These are phyloP conservation scores for Coemansia sp. DNA, from an alignment of 192 early-diverging fungal genomes.

Conservation along the genomic window DNA sequence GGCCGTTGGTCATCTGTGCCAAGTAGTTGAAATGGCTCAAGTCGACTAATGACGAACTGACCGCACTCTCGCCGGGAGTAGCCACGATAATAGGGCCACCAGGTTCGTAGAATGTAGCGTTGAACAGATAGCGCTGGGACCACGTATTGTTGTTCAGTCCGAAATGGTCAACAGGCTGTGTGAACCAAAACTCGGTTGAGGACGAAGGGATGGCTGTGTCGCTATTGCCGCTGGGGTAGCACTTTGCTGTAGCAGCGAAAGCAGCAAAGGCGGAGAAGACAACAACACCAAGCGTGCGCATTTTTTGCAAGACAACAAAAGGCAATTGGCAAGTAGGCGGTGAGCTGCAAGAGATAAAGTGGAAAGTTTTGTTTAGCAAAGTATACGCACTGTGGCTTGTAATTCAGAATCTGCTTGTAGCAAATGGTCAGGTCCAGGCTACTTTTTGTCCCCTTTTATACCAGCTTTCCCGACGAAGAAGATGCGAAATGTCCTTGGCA, in stretches of 20 bases:
- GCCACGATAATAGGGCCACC: slow-evolving; percentile 39
- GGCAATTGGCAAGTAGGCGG: background rate
- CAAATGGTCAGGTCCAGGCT: background rate
- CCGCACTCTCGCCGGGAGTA: slow-evolving; percentile 29
- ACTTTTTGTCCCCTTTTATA: background rate
- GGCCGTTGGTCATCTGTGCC: slow-evolving; percentile 56
- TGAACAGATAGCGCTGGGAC: slow-evolving; percentile 34
- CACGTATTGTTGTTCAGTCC: slow-evolving; percentile 26
- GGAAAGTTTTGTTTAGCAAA: background rate
- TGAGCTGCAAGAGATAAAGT: background rate
- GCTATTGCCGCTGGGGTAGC: background rate
- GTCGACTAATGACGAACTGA: slow-evolving; percentile 18
- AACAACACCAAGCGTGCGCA: background rate
- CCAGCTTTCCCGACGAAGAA: background rate
- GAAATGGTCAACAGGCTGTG: slow-evolving; percentile 40
- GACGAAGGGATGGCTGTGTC: slow-evolving; percentile 15
- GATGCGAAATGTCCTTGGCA: background rate
- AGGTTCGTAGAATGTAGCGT: slow-evolving; percentile 41
- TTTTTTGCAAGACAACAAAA: background rate
- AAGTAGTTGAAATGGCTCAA: slow-evolving; percentile 35
- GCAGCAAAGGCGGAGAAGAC: slow-evolving; percentile 5
- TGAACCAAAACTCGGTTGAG: slow-evolving; percentile 29
- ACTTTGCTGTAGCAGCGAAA: slow-evolving; percentile 15
- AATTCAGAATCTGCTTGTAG: background rate
- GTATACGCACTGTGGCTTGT: background rate